Base-by-base conservation (phyloP, 495 filamentous ascomycete species). In the Trichodelitschia bisporula region DNA sequence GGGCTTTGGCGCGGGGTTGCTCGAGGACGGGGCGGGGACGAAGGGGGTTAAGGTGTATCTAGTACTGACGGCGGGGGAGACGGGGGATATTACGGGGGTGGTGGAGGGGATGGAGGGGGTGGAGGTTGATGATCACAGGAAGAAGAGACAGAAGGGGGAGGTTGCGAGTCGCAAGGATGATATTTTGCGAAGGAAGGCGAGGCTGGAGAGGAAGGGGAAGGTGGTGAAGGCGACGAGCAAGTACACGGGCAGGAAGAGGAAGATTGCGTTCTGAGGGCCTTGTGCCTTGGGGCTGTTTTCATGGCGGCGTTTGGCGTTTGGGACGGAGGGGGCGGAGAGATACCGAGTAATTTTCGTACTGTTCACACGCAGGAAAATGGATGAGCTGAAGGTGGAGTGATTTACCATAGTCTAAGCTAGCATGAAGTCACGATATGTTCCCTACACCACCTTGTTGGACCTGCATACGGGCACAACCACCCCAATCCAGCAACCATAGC, bases 141-240 rank as follows among this genome's bases (percentile, higher is more conserved):
- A 52, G 36, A 58, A 34, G 31, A 53, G 55, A 10, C 44, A 47
- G 34, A 37, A 50, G 36, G 42, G 46, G 8, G 53, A 57, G 0
- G 66, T 62, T 41, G 91, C 90, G 53, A 80, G 82, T 3, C 72
- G 72, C 41, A 90, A 76, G 51, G 62, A 58, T 19, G 93, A 83
- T 82, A 92, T 97, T 39, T 40, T 86, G 56, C 65, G 66, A 43
- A 97, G 93, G 55, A 97, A 97, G 55, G 79, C 89, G 38, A 77
- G 89, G 54, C 83, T 86, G 76, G 72, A 79, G 49, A 61, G 62
- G 43, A 90, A 91, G 53, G 86, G 86, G 14, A 93, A 86, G 61
- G 64, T 90, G 9, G 80, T 93, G 34, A 93, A 92, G 61, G 51
- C 65, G 3, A 74, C 59, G 38, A 83, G 76, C 14, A 95, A 83